Conservation (phyloP, 305 asterid genomes). For the Withania somnifera region DNA sequence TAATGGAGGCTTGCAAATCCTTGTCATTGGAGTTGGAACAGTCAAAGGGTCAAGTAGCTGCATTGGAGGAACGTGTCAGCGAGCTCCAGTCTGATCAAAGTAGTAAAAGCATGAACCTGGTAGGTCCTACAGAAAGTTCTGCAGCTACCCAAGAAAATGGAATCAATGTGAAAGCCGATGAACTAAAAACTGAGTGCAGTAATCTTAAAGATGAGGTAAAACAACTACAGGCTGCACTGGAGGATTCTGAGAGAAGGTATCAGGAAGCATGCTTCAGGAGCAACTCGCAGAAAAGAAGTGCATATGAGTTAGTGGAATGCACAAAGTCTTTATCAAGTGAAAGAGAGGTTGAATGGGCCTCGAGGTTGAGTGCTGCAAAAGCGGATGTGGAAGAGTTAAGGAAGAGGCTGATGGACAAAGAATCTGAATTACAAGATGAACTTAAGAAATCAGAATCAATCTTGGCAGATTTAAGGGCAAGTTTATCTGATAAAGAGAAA, state of each 20-base stretch:
- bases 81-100: conserved; percentile 36
- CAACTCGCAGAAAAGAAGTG: conserved; percentile 10
- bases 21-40: conserved; percentile 6
- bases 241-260: conserved; percentile 19
- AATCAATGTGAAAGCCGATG: conserved; percentile 12
- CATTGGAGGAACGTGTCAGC: conserved; percentile 14
- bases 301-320: conserved; percentile 16
- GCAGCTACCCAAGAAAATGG: conserved; percentile 10
- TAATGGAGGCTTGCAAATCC: conserved; percentile 9
- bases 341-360: conserved; percentile 15
- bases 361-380: background rate
- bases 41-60: conserved; percentile 6
- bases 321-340: conserved; percentile 10
- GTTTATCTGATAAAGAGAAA: conserved; percentile 19
- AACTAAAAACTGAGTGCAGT: conserved; percentile 23
- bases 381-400: conserved; percentile 4
- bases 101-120: conserved; percentile 7
- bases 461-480: conserved; percentile 11
- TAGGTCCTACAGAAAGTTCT: background rate
- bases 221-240: conserved; percentile 19
- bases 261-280: conserved; percentile 15
- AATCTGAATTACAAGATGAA: conserved; percentile 26
- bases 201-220: conserved; percentile 15
- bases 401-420: conserved; percentile 15
- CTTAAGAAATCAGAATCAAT: conserved; percentile 14